phyloP scores from a whole-genome alignment of 768 basidiomycete genomes.

The Amanita subjunquillea region DNA sequence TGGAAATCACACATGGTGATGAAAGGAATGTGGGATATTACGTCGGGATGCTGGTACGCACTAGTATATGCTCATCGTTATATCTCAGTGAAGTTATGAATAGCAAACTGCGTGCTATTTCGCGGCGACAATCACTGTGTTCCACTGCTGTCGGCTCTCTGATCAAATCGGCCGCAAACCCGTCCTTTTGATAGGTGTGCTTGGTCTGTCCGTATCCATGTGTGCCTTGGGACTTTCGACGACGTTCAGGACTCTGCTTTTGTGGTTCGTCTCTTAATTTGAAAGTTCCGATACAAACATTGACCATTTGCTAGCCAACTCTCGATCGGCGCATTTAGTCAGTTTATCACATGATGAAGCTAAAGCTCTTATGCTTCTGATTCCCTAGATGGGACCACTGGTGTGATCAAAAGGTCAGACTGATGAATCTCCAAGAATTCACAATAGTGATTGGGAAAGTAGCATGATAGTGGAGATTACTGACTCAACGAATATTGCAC shows the following conservation, averaged over 20 bases:
- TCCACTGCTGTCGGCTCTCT: conserved; percentile 66
- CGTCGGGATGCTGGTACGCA: conserved; percentile 54
- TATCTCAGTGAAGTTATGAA: too few species aligned
- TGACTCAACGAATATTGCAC: conserved; percentile 42
- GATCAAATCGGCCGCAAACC: conserved; percentile 73
- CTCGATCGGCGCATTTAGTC: conserved; percentile 63
- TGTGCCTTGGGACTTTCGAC: conserved; percentile 64
- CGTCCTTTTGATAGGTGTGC: conserved; percentile 54
- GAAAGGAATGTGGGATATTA: conserved; percentile 18
- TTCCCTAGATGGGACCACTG: conserved; percentile 42
- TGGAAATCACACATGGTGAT: conserved; percentile 60
- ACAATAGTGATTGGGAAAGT: background rate
- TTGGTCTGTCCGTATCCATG: conserved; percentile 60
- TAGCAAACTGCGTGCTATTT: conserved; percentile 74
- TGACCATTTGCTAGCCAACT: conserved; percentile 33
- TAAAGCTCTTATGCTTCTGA: background rate
- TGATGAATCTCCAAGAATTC: background rate
- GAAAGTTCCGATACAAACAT: background rate
- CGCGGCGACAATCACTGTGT: conserved; percentile 61
- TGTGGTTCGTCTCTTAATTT: conserved; percentile 23
- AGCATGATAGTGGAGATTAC: conserved; percentile 50
- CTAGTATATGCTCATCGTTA: too few species aligned
- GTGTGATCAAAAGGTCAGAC: conserved; percentile 47
- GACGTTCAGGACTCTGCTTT: conserved; percentile 54
- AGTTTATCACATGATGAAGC: conserved; percentile 5